A percentile compares a stretch with the other conserved stretches of the same genome.
These are phyloP conservation scores for Naganishia liquefaciens DNA, from an alignment of 1,284 basidiomycete genomes.

Conservation along the genomic window DNA sequence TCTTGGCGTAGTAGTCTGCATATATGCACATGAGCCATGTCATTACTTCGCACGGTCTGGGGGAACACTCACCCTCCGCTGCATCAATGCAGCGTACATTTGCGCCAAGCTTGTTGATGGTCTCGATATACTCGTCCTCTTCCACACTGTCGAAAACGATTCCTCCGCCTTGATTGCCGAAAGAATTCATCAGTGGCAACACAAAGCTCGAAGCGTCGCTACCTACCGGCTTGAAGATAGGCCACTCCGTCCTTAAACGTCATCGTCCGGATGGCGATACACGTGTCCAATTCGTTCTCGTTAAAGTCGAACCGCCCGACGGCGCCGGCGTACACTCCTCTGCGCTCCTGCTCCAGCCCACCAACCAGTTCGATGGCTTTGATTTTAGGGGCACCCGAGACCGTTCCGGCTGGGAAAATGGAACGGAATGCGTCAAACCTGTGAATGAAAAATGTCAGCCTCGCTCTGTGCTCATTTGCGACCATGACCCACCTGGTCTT, in stretches of 20 bases:
- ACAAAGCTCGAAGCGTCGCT: background rate
- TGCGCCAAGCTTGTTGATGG: conserved; percentile 88
- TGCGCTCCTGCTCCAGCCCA: conserved; percentile 80
- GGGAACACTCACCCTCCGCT: conserved; percentile 64
- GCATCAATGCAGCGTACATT: conserved; percentile 82
- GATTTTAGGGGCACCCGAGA: conserved; percentile 99
- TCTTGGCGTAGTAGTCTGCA: conserved; percentile 21
- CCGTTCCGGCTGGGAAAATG: conserved; percentile 98
- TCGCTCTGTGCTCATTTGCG: background rate
- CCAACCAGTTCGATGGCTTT: conserved; percentile 94
- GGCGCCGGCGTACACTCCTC: conserved; percentile 95
- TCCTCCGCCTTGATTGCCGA: conserved; percentile 67
- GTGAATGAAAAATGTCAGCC: conserved; percentile 13
- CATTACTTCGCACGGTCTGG: too few relatives aligned
- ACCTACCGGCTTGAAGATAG: conserved; percentile 77
- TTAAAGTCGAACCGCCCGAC: conserved; percentile 98
- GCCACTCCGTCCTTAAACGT: conserved; percentile 89
- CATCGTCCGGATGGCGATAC: conserved; percentile 99
- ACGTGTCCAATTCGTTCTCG: conserved; percentile 92
- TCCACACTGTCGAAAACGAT: conserved; percentile 98
- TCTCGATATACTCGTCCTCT: conserved; percentile 95
- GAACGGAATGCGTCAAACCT: conserved; percentile 98
- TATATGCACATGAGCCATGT: background rate
- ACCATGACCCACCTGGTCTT: conserved; percentile 66
- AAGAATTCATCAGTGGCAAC: too few relatives aligned